Percentiles rank a stretch among this genome's conserved stretches.
phyloP scores from a whole-genome alignment of 768 basidiomycete species.

The Pulveroboletus sp. region DNA sequence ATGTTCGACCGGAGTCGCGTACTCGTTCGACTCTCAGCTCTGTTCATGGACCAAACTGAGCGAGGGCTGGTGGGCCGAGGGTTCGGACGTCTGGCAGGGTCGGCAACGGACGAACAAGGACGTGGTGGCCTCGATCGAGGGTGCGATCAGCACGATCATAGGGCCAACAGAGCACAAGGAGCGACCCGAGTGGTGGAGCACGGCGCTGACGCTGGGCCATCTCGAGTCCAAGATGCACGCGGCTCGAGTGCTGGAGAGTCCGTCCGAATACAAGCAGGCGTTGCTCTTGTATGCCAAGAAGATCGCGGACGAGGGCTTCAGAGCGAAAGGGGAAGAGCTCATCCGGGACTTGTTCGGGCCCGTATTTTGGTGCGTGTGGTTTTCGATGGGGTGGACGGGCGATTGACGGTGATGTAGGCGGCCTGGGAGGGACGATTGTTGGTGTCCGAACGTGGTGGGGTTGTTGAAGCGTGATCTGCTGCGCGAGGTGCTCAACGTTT shows the following conservation, averaged over 20 bases:
- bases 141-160: conserved; percentile 47
- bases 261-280: conserved; percentile 78
- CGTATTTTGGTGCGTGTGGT: conserved; percentile 69
- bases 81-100: conserved; percentile 80
- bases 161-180: conserved; percentile 38
- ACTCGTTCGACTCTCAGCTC: conserved; percentile 72
- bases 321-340: conserved; percentile 85
- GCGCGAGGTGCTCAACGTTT: conserved; percentile 71
- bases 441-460: conserved; percentile 68
- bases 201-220: conserved; percentile 83
- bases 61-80: conserved; percentile 81
- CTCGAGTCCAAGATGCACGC: conserved; percentile 81
- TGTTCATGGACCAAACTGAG: conserved; percentile 70
- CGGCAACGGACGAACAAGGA: conserved; percentile 55
- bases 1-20: conserved; percentile 72
- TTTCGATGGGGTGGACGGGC: not conserved
- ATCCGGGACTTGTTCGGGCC: conserved; percentile 89
- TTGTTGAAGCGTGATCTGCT: conserved; percentile 78
- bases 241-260: conserved; percentile 70
- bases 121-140: conserved; percentile 50
- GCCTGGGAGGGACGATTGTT: conserved; percentile 56
- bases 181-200: conserved; percentile 75
- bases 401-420: conserved; percentile 43
- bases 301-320: conserved; percentile 86
- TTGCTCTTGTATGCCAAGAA: conserved; percentile 75